Evolutionary conservation across 768 basidiomycete species (phyloP).

Genomic region (Trametes cubensis): DNA sequence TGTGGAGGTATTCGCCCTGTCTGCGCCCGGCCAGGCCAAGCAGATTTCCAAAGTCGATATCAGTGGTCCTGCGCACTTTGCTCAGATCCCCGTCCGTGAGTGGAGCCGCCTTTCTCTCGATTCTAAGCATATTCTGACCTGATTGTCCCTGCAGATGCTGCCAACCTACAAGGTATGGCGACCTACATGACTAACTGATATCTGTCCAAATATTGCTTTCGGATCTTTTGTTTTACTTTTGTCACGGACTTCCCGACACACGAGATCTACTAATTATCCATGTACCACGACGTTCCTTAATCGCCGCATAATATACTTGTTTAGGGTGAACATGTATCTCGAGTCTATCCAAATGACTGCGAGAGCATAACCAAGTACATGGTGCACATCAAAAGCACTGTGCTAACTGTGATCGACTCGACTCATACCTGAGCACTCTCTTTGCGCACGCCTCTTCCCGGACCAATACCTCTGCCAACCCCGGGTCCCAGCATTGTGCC

Average conservation of each 20-base stretch:
- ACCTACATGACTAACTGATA: conserved; percentile 28
- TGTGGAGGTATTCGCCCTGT: conserved; percentile 42
- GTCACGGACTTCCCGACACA: no score
- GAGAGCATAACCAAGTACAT: not conserved
- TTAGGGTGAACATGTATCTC: no score
- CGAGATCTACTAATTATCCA: no score
- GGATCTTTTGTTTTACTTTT: no score
- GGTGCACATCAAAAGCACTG: not conserved
- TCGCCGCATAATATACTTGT: no score
- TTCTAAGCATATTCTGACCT: not conserved
- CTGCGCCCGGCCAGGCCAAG: conserved; percentile 41
- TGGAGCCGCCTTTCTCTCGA: not conserved
- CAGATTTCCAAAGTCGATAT: conserved; percentile 39
- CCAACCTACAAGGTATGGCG: conserved; percentile 43
- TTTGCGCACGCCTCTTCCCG: conserved; percentile 1
- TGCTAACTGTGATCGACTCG: not conserved
- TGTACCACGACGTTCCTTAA: no score
- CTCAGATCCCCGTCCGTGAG: conserved; percentile 40
- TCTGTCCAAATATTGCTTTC: no score
- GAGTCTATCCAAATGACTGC: no score
- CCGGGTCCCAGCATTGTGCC: conserved; percentile 1
- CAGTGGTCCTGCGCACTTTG: conserved; percentile 34
- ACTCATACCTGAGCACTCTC: not conserved
- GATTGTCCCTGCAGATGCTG: conserved; percentile 24
- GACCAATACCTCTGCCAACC: not conserved